A percentile compares a stretch with the other conserved stretches of the same genome.
Evolutionary conservation across 306 rosid species (phyloP).

Genomic region (Vachellia pachyceras): DNA sequence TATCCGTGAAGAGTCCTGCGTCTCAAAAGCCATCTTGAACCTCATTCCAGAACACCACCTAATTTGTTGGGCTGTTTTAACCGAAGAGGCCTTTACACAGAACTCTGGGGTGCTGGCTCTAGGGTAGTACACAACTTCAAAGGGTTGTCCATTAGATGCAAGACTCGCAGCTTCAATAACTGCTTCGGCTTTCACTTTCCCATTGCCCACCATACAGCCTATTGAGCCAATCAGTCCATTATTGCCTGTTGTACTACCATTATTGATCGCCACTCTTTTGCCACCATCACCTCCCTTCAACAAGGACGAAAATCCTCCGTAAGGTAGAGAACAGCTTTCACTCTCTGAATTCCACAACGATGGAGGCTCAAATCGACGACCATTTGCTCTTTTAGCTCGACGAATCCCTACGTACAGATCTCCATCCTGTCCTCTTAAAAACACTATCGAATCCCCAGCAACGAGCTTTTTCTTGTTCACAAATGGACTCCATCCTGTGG

Average conservation of each 20-base stretch:
- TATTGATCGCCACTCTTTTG: constrained; percentile 52
- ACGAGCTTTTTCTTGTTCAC: constrained; percentile 93
- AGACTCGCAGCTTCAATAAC: constrained; percentile 79
- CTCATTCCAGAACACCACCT: constrained; percentile 91
- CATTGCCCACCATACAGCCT: constrained; percentile 54
- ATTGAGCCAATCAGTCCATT: constrained; percentile 55
- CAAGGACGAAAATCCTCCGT: constrained; percentile 60
- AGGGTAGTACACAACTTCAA: constrained; percentile 90
- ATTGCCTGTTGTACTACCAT: constrained; percentile 40
- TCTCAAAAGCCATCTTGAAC: constrained; percentile 96
- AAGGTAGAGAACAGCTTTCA: constrained; percentile 63
- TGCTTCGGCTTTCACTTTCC: constrained; percentile 73
- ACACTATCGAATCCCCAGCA: constrained; percentile 92
- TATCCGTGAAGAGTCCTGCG: constrained; percentile 85
- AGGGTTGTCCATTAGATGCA: constrained; percentile 73
- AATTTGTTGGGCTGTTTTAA: constrained; percentile 73
- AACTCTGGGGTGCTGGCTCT: constrained; percentile 88
- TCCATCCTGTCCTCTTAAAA: constrained; percentile 78
- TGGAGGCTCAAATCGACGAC: constrained; percentile 65
- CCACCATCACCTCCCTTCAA: constrained; percentile 62
- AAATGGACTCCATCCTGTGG: constrained; percentile 97
- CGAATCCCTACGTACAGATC: constrained; percentile 93
- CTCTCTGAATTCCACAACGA: constrained; percentile 81
- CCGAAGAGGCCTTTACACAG: constrained; percentile 76
- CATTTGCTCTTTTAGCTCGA: constrained; percentile 78